Conservation (phyloP, 176 grass and related monocot genomes). For the Chrysopogon serrulatus region DNA sequence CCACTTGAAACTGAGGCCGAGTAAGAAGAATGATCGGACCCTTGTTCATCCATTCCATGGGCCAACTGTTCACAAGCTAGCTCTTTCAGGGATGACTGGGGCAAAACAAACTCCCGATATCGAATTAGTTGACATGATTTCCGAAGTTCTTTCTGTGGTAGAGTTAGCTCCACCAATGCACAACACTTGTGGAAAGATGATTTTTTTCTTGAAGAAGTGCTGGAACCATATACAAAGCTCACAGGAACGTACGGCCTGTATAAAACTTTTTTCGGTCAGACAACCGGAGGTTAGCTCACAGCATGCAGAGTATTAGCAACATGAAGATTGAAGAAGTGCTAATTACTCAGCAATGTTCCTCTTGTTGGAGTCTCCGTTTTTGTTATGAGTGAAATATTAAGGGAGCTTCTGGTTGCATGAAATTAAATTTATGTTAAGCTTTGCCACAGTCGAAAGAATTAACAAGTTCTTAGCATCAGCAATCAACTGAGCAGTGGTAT, state of each 20-base stretch:
- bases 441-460: neutral
- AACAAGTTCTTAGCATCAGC: neutral
- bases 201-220: neutral
- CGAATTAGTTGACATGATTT: neutral
- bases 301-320: neutral
- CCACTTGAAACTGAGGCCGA: neutral
- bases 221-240: neutral
- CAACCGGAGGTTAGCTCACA: neutral
- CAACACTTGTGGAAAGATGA: neutral
- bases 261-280: neutral
- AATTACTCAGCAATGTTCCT: neutral
- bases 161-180: neutral
- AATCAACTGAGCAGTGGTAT: neutral
- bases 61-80: neutral
- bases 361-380: neutral
- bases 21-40: neutral
- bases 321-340: neutral
- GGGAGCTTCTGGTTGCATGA: neutral
- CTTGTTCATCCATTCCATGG: neutral
- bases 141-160: neutral
- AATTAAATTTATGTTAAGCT: neutral
- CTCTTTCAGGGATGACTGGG: slow-evolving; percentile 12
- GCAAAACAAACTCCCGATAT: neutral
- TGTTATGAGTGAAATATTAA: neutral
- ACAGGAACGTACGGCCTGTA: neutral